phyloP scores from a whole-genome alignment of 2,329 filamentous ascomycete genomes.

The Exophiala calicioides region DNA sequence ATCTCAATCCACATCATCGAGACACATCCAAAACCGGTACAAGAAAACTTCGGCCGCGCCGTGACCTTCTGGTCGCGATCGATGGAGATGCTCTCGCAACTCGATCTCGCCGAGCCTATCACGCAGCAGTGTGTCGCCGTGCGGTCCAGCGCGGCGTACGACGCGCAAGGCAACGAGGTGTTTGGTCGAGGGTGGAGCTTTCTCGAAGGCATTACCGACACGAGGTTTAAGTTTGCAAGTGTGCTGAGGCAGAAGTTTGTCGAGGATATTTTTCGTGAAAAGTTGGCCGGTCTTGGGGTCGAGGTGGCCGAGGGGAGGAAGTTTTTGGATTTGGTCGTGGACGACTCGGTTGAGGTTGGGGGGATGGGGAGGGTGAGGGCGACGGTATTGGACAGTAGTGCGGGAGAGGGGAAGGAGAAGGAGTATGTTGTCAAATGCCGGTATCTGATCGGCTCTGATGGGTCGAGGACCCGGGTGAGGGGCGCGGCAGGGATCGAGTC shows the following conservation, averaged over 20 bases:
- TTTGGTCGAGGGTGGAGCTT: conserved; percentile 53
- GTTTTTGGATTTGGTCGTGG: conserved; percentile 42
- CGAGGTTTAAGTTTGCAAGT: conserved; percentile 54
- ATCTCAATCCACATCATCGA: conserved; percentile 52
- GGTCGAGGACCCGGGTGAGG: conserved; percentile 53
- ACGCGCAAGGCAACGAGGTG: conserved; percentile 48
- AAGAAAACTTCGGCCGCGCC: conserved; percentile 56
- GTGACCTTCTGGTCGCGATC: conserved; percentile 57
- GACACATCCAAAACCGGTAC: conserved; percentile 50
- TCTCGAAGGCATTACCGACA: conserved; percentile 56
- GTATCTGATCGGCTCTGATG: conserved; percentile 56
- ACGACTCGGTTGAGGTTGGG: conserved; percentile 35
- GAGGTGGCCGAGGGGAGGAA: conserved; percentile 40
- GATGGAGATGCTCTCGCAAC: conserved; percentile 55
- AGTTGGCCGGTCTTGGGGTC: conserved; percentile 40
- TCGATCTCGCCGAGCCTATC: conserved; percentile 52
- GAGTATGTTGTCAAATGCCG: conserved; percentile 42
- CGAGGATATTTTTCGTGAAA: conserved; percentile 54
- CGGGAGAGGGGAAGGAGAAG: conserved; percentile 25
- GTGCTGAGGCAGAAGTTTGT: conserved; percentile 59
- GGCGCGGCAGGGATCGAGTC: conserved; percentile 50
- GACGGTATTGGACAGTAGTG: conserved; percentile 35
- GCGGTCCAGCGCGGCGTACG: conserved; percentile 52
- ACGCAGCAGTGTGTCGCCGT: conserved; percentile 57
- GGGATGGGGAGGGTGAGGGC: conserved; percentile 29